These are phyloP conservation scores for Chrysanthemum makinoi DNA, from an alignment of 129 eudicot species.

Conservation along the genomic window DNA sequence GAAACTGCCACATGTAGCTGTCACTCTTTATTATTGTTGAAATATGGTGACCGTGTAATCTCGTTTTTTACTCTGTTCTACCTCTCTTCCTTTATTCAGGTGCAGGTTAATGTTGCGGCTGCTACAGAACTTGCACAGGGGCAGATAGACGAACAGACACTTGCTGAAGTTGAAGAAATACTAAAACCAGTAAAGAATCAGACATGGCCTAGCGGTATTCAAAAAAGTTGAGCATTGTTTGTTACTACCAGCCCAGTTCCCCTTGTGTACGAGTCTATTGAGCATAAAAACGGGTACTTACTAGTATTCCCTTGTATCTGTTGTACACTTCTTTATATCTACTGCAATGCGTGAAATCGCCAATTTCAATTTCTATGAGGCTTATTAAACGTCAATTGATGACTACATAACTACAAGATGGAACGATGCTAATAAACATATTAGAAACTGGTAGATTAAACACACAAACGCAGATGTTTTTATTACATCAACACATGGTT, in stretches of 20 bases:
- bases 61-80: background rate
- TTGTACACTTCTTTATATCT: conserved; percentile 1
- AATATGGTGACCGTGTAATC: background rate
- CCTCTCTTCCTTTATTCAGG: conserved; percentile 36
- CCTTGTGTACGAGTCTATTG: background rate
- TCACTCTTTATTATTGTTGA: too few species aligned
- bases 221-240: conserved; percentile 34
- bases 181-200: conserved; percentile 85
- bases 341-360: background rate
- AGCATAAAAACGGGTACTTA: background rate
- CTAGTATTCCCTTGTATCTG: background rate
- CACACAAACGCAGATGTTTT: conserved; percentile 10
- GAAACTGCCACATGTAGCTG: too few species aligned
- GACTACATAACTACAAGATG: background rate
- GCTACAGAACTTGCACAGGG: conserved; percentile 57
- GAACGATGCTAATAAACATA: background rate
- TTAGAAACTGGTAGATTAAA: background rate
- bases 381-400: background rate
- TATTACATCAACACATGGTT: background rate
- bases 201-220: conserved; percentile 91
- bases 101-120: conserved; percentile 71
- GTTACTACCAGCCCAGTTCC: background rate
- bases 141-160: conserved; percentile 58
- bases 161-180: conserved; percentile 62
- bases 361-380: background rate